Evolutionary conservation across 768 basidiomycete species (phyloP), one percentile per base, ranked within the genome.

Genomic region (Porpolomopsis calyptriformis): DNA sequence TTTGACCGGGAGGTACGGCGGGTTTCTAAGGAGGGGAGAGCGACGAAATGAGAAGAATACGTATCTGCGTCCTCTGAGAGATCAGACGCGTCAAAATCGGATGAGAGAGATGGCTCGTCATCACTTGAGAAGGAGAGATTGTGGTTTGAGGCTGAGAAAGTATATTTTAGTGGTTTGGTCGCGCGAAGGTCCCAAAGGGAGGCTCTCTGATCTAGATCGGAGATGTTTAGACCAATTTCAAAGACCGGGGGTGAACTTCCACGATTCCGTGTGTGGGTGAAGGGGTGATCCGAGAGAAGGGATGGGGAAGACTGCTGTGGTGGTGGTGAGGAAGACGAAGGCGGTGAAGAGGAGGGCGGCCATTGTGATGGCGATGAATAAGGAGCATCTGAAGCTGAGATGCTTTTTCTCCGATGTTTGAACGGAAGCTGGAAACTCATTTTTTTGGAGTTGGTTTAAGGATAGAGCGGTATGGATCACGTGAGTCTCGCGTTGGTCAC

Each of bases 321-420:
- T 1, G 67, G 68, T 2, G 70, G 66, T 18, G 66, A 67, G 26
- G 67, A 68, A 49, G 57, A 56, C 5, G 60, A 54, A 4, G 67
- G 64, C 5, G 70, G 66, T 14, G 68, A 65, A 8, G 58, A 57
- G 37, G 52, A 47, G 20, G 54, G 40, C 29, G 29, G 7, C 29
- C 29, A 31, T 14, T 7, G 7, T 7, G 29, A 14, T n/a, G 55
- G 53, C 37, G 55, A 50, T 18, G 52, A 41, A 16, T 31, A 20
- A 22, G 52, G 12, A 2, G 42, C 37, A 48, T 60, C 55, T 35
- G 56, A 52, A 18, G 44, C 29, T 3, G 52, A 41, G 25, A 38
- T 36, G 26, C 37, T 51, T 42, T 57, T 60, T 53, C 55, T 56
- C 34, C 52, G 47, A 51, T 47, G 49, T 23, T 50, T 51, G 36